Conservation (phyloP, 163 green algal species). For the Scenedesmus sp. region DNA sequence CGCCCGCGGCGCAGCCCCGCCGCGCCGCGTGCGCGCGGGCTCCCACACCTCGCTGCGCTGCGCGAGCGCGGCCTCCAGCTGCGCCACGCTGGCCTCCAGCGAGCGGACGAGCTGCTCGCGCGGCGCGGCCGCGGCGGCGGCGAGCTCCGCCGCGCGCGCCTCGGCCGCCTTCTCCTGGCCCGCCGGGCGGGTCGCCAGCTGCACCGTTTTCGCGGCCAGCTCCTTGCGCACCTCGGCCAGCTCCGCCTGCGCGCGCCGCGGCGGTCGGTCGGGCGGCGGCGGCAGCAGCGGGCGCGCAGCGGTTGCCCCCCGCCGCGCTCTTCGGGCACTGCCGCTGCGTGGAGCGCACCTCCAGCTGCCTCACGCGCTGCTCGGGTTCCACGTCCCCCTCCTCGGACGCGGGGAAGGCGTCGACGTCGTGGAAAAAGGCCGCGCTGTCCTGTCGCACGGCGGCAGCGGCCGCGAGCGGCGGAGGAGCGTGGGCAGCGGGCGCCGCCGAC, state of each 20-base stretch:
- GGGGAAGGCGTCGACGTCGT: too few species aligned
- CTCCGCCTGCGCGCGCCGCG: conserved; percentile 24
- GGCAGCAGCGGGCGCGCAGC: too few species aligned
- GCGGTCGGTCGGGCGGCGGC: too few species aligned
- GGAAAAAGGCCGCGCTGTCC: too few species aligned
- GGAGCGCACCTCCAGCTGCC: conserved; percentile 19
- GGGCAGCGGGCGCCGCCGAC: too few species aligned
- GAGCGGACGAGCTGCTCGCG: conserved; percentile 29
- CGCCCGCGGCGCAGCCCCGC: too few species aligned
- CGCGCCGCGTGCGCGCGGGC: too few species aligned
- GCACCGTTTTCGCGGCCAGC: conserved; percentile 55
- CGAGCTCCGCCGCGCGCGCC: conserved; percentile 19
- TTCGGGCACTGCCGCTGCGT: too few species aligned
- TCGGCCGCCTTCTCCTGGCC: conserved; percentile 28
- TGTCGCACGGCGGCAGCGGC: too few species aligned
- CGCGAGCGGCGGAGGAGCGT: too few species aligned
- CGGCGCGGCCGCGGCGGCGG: conserved; percentile 17
- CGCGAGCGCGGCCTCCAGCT: conserved; percentile 26
- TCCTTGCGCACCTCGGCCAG: conserved; percentile 57
- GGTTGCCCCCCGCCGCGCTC: too few species aligned
- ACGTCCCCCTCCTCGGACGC: conserved; percentile 2
- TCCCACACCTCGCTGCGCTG: conserved; percentile 35
- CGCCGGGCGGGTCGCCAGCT: conserved; percentile 29
- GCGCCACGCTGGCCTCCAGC: conserved; percentile 4
- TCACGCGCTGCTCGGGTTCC: conserved; percentile 7